Evolutionary conservation across 202 grass and related monocot species (phyloP).

Genomic region (Panicum hallii): DNA sequence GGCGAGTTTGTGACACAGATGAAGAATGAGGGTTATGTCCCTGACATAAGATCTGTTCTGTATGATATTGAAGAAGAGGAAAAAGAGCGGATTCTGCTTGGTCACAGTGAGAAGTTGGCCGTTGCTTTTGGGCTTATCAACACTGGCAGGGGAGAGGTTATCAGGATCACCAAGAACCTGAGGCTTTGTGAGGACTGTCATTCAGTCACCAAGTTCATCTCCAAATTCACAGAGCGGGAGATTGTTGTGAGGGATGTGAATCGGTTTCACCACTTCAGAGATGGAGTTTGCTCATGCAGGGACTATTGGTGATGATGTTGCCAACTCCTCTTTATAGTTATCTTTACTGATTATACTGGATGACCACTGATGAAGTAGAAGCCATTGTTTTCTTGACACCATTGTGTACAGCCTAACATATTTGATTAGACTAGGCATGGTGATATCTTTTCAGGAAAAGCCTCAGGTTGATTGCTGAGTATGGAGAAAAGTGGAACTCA

Average conservation of each 20-base stretch:
- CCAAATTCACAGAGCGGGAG: slow-evolving; percentile 64
- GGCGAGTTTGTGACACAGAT: slow-evolving; percentile 72
- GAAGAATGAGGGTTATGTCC: slow-evolving; percentile 68
- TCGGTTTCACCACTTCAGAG: slow-evolving; percentile 72
- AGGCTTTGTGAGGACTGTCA: slow-evolving; percentile 80
- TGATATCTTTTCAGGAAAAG: slow-evolving; percentile 36
- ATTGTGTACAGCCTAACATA: slow-evolving; percentile 54
- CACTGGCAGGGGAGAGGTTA: slow-evolving; percentile 55
- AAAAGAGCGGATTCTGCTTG: slow-evolving; percentile 82
- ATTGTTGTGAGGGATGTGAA: slow-evolving; percentile 86
- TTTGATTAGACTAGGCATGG: slow-evolving; percentile 37
- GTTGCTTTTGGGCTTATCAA: slow-evolving; percentile 90
- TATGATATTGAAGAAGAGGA: slow-evolving; percentile 73
- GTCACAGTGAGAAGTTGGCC: slow-evolving; percentile 82
- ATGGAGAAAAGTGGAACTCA: slow-evolving; percentile 2
- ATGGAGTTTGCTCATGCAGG: slow-evolving; percentile 67
- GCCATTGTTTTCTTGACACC: slow-evolving; percentile 8
- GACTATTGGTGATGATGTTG: slow-evolving; percentile 77
- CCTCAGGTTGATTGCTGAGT: slow-evolving; percentile 14
- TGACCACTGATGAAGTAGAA: slow-evolving; percentile 37
- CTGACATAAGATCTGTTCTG: slow-evolving; percentile 59
- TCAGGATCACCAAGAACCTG: slow-evolving; percentile 87
- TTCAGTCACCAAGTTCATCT: slow-evolving; percentile 78
- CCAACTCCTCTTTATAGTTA: neutral
- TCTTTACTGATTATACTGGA: slow-evolving; percentile 39